A percentile compares a stretch with the other conserved stretches of the same genome.
phyloP scores from a whole-genome alignment of 768 basidiomycete genomes.

The Rhodotorula babjevae region DNA sequence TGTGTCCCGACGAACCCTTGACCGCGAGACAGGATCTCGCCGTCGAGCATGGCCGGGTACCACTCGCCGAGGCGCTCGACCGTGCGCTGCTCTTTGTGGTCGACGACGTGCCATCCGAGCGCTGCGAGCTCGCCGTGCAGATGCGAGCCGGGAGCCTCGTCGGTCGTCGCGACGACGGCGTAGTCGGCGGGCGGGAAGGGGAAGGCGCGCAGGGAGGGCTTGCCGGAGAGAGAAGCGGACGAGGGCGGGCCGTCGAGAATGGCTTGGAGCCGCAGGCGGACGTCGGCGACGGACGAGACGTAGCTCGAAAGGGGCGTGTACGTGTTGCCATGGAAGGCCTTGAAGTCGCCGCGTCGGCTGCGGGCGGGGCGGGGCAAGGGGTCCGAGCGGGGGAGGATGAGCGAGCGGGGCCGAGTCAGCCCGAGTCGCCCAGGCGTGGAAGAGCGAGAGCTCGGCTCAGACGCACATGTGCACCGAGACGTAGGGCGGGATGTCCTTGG shows the following conservation, averaged over 20 bases:
- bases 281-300: conserved; percentile 7
- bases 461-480: conserved; percentile 2
- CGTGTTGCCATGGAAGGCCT: conserved; percentile 25
- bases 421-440: too few relatives aligned
- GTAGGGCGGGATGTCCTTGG: neutral
- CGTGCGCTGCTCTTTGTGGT: neutral
- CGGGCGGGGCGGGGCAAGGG: too few relatives aligned
- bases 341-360: conserved; percentile 35
- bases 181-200: neutral
- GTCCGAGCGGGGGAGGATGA: neutral
- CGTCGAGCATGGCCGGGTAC: neutral
- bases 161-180: neutral
- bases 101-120: neutral
- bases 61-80: neutral
- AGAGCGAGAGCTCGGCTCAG: too few relatives aligned
- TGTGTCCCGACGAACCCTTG: conserved; percentile 4
- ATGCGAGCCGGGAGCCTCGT: neutral
- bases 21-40: neutral
- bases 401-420: too few relatives aligned
- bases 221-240: neutral
- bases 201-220: neutral
- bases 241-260: conserved; percentile 7
- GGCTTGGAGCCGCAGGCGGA: neutral
- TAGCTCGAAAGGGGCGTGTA: conserved; percentile 31
- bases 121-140: neutral